Percentiles rank a stretch among this genome's conserved stretches.
Evolutionary conservation across 2,329 filamentous ascomycete species (phyloP).

Genomic region (Eurotiales sp.): DNA sequence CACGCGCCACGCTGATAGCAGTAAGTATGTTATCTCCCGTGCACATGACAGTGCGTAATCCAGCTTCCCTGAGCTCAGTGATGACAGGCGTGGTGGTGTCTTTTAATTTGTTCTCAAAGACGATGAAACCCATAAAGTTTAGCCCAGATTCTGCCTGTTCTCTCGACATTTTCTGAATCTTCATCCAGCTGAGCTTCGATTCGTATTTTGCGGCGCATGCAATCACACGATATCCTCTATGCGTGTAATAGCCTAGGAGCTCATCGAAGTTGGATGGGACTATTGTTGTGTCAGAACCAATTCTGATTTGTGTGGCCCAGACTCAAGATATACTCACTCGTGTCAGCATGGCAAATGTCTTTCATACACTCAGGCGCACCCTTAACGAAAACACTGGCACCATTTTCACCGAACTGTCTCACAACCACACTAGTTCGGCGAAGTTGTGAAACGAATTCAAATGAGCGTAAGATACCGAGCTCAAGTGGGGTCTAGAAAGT

Average conservation of each 20-base stretch:
- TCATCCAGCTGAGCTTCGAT: conserved; percentile 84
- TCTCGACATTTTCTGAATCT: conserved; percentile 89
- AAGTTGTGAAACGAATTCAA: conserved; percentile 92
- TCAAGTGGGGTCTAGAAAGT: conserved; percentile 57
- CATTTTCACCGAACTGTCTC: conserved; percentile 77
- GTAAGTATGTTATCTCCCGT: conserved; percentile 98
- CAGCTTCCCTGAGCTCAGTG: conserved; percentile 74
- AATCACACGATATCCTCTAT: conserved; percentile 94
- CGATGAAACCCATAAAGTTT: conserved; percentile 91
- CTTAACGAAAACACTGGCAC: conserved; percentile 88
- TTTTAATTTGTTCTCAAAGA: conserved; percentile 98
- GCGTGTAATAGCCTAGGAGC: conserved; percentile 83
- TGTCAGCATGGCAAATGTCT: conserved; percentile 81
- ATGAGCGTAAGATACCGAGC: conserved; percentile 83
- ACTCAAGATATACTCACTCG: conserved; percentile 54
- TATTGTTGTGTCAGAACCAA: conserved; percentile 19
- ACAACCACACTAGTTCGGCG: conserved; percentile 91
- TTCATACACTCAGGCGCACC: conserved; percentile 95
- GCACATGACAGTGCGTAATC: conserved; percentile 90
- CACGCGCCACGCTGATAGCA: conserved; percentile 89
- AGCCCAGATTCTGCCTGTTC: conserved; percentile 78
- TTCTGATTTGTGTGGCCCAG: no score
- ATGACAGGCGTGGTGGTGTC: conserved; percentile 77
- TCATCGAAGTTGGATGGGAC: conserved; percentile 89
- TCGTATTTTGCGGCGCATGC: conserved; percentile 89